Evolutionary conservation across 2,329 filamentous ascomycete genomes (phyloP).

Genomic region (Ophiostoma himal-ulmi): DNA sequence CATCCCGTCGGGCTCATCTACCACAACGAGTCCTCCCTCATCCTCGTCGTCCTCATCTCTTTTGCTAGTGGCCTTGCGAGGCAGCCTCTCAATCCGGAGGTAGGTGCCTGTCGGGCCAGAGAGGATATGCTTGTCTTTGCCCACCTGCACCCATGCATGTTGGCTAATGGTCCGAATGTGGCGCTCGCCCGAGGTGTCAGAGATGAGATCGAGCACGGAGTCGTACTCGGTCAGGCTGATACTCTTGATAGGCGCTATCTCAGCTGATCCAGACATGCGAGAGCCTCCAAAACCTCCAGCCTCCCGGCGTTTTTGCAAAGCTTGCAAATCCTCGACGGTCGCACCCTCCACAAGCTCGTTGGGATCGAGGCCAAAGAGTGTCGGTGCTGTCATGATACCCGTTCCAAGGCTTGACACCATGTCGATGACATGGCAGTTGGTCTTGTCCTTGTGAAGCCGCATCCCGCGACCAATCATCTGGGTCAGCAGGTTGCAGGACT

Average conservation of each 20-base stretch:
- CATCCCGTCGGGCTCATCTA: conserved; percentile 23
- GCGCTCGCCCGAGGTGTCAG: conserved; percentile 70
- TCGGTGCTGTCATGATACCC: conserved; percentile 85
- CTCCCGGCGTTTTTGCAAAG: conserved; percentile 46
- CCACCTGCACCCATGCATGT: conserved; percentile 76
- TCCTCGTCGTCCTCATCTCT: conserved; percentile 29
- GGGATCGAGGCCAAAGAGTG: conserved; percentile 87
- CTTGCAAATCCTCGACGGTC: conserved; percentile 55
- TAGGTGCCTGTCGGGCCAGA: conserved; percentile 58
- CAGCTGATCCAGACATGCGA: conserved; percentile 20
- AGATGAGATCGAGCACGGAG: conserved; percentile 83
- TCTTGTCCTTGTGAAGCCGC: conserved; percentile 72
- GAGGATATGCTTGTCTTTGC: conserved; percentile 65
- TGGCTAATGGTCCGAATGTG: conserved; percentile 72
- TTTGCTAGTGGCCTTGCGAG: conserved; percentile 13
- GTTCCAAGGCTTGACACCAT: conserved; percentile 82
- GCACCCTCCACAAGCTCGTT: conserved; percentile 65
- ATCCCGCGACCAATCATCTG: conserved; percentile 98
- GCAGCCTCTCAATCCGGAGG: conserved; percentile 46
- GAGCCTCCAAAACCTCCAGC: conserved; percentile 35
- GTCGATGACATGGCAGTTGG: conserved; percentile 90
- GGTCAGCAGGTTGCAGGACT: conserved; percentile 84
- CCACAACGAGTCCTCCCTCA: background rate
- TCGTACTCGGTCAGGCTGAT: conserved; percentile 87
- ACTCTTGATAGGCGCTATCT: conserved; percentile 32